These are phyloP conservation scores for Stachybotrys elegans DNA, from an alignment of 2,329 filamentous ascomycete genomes.

Conservation along the genomic window DNA sequence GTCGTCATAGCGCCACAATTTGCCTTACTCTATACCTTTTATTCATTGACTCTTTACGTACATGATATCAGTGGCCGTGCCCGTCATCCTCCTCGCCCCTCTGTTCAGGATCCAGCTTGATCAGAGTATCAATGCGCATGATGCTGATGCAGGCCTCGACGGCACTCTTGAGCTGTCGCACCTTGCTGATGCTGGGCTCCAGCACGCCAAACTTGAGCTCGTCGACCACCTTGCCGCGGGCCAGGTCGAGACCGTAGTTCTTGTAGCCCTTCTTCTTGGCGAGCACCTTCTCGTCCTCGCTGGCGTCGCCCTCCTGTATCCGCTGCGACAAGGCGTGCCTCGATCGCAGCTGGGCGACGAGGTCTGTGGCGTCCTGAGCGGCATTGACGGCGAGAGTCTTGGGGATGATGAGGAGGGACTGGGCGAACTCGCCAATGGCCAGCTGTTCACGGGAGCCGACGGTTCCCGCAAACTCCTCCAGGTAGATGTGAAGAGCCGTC, in stretches of 20 bases:
- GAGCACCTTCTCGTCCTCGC: conserved; percentile 81
- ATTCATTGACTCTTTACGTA: conserved; percentile 17
- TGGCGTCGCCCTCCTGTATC: conserved; percentile 76
- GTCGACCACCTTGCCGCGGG: conserved; percentile 85
- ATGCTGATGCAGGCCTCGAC: conserved; percentile 98
- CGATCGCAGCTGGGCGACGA: conserved; percentile 91
- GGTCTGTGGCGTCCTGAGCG: conserved; percentile 90
- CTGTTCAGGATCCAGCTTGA: conserved; percentile 93
- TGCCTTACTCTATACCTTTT: neutral
- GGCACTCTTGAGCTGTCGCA: conserved; percentile 95
- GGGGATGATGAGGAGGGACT: conserved; percentile 88
- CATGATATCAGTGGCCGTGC: conserved; percentile 64
- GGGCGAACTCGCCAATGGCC: conserved; percentile 94
- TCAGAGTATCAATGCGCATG: conserved; percentile 98
- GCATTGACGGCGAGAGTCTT: conserved; percentile 97
- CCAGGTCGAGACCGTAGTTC: conserved; percentile 93
- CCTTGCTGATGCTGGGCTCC: conserved; percentile 97
- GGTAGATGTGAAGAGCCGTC: conserved; percentile 98
- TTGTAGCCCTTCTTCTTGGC: conserved; percentile 96
- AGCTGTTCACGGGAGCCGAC: conserved; percentile 96
- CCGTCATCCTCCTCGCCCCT: conserved; percentile 64
- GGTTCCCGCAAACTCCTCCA: conserved; percentile 97
- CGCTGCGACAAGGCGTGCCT: conserved; percentile 92
- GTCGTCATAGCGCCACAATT: neutral
- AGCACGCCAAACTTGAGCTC: conserved; percentile 91